phyloP scores from a whole-genome alignment of 495 filamentous ascomycete species.

The Podospora sp. region DNA sequence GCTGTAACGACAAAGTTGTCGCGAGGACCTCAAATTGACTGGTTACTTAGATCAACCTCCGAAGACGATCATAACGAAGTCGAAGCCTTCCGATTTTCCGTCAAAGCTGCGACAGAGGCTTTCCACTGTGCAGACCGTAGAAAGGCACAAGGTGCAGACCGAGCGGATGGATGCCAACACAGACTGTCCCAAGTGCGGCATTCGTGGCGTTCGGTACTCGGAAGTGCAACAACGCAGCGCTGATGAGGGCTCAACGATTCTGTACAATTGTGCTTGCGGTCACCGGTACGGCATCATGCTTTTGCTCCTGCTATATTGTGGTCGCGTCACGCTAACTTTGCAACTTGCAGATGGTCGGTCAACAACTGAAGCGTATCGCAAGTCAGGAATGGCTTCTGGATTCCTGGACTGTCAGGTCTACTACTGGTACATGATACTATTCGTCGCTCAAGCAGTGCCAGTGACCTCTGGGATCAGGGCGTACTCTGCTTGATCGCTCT shows the following conservation, averaged over 20 bases:
- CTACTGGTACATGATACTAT: background rate
- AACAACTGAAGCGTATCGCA: slow-evolving; percentile 33
- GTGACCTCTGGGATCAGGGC: slow-evolving; percentile 73
- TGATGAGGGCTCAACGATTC: slow-evolving; percentile 91
- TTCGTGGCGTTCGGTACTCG: slow-evolving; percentile 80
- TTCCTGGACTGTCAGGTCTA: background rate
- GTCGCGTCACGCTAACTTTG: slow-evolving; percentile 30
- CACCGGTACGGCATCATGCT: slow-evolving; percentile 62
- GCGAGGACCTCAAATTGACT: background rate
- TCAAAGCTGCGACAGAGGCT: slow-evolving; percentile 81
- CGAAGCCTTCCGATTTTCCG: slow-evolving; percentile 84
- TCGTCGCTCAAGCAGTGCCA: slow-evolving; percentile 31
- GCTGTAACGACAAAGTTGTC: background rate
- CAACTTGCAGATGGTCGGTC: slow-evolving; percentile 48
- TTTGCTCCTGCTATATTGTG: background rate
- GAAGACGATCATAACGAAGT: slow-evolving; percentile 78
- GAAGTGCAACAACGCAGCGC: slow-evolving; percentile 87
- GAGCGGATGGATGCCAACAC: slow-evolving; percentile 68
- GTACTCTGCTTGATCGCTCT: slow-evolving; percentile 85
- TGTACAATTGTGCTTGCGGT: slow-evolving; percentile 84
- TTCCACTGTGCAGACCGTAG: slow-evolving; percentile 82
- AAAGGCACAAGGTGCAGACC: slow-evolving; percentile 74
- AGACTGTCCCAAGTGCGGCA: slow-evolving; percentile 78
- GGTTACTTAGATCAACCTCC: slow-evolving; percentile 68
- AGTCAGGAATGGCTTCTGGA: background rate